Conservation (phyloP, 805 yeast species). For the Yamadazyma nakazawae region DNA sequence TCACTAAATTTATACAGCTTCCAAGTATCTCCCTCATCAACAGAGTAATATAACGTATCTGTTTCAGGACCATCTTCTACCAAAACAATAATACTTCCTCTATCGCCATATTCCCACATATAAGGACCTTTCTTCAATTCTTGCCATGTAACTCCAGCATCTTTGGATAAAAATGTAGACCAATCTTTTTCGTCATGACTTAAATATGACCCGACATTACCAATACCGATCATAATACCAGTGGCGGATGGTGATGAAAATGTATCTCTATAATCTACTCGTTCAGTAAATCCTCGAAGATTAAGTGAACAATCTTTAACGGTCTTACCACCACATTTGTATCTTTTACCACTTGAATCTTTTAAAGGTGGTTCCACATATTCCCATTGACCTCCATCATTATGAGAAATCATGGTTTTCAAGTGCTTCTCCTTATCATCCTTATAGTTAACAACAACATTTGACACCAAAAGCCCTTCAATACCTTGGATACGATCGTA, state of each 20-base stretch:
- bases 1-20: conserved; percentile 58
- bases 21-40: conserved; percentile 84
- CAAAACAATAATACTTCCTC: conserved; percentile 80
- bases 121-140: conserved; percentile 70
- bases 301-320: conserved; percentile 71
- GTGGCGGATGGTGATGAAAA: conserved; percentile 85
- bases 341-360: conserved; percentile 59
- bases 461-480: conserved; percentile 81
- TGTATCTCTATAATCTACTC: conserved; percentile 79
- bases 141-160: conserved; percentile 88
- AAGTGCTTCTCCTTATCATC: conserved; percentile 46
- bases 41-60: conserved; percentile 57
- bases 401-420: conserved; percentile 73
- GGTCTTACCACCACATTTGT: conserved; percentile 48
- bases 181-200: conserved; percentile 40
- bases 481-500: conserved; percentile 78
- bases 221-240: conserved; percentile 89
- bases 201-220: conserved; percentile 75
- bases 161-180: conserved; percentile 75
- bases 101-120: conserved; percentile 97
- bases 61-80: conserved; percentile 58
- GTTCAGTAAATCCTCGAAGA: conserved; percentile 87
- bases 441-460: conserved; percentile 57
- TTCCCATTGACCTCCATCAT: conserved; percentile 90
- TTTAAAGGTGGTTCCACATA: conserved; percentile 64